Evolutionary conservation across 371 early-diverging fungal species (phyloP), one percentile per base, ranked within the genome.

Genomic region (Mycotypha africana): DNA sequence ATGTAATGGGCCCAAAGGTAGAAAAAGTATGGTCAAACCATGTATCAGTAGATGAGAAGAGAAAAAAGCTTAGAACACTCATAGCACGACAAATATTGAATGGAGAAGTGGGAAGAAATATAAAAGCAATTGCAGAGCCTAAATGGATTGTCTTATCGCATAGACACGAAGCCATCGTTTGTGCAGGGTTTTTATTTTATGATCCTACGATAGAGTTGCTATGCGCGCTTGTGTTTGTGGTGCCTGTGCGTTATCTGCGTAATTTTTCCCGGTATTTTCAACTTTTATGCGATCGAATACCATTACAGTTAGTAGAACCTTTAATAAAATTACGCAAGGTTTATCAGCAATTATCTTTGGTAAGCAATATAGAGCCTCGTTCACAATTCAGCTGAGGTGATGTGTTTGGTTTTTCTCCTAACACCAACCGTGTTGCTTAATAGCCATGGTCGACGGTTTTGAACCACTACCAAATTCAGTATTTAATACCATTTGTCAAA

Each of bases 1-100:
- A 80, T 45, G 56, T 80, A n/a, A 60, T 76, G 8, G 81, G 81
- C 0, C 81, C 81, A 17, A 74, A 78, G 45, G 74, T 76, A 30
- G 76, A 76, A 25, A 78, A 76, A 46, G 67, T 78, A 38, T 64
- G 67, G 63, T 61, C 70, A 16, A 58, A 21, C n/a, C n/a, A n/a
- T n/a, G n/a, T n/a, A n/a, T n/a, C n/a, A n/a, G n/a, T n/a, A n/a
- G n/a, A n/a, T n/a, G n/a, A n/a, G n/a, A n/a, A n/a, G n/a, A n/a
- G n/a, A n/a, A n/a, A n/a, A n/a, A n/a, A n/a, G n/a, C n/a, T n/a
- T n/a, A n/a, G n/a, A n/a, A n/a, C n/a, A n/a, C n/a, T 65, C 34
- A 68, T 78, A 40, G 76, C 70, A 10, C 67, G 76, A 45, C 81
- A 80, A 41, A 67, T 80, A n/a, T 53, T 80, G 52, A 80, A 77